Evolutionary conservation across 2,329 filamentous ascomycete species (phyloP), one percentile per base, ranked within the genome.

Genomic region (Dothideomycetes sp.): DNA sequence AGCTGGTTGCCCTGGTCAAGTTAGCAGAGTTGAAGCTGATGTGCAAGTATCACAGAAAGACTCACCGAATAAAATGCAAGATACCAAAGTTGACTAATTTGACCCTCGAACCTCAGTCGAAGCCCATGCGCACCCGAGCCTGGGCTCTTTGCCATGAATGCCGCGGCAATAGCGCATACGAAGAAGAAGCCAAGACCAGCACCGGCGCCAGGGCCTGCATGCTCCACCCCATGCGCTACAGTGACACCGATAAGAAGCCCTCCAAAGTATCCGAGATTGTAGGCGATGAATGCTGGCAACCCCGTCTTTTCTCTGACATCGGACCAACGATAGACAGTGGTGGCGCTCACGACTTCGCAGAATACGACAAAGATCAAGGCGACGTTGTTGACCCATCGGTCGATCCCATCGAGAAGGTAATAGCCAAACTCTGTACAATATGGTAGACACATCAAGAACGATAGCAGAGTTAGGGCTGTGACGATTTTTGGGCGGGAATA

Each of bases 401-500:
- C 73, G 11, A 76, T 63, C 1, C 70, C 73, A 18, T 69, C 65
- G 2, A 76, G 61, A 0, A 76, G 62, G 43, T 73, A 69, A 51
- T 70, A 75, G 4, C 73, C 73, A 25, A 76, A 74, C 41, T 74
- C 63, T 0, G 73, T 75, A 53, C 72, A 74, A 51, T 74, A 77
- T 0, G 70, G 70, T 8, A 76, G 52, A 19, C 68, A 75, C 49
- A 75, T 57, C 11, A 74, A 60, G 48, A 76, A 74, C 0, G 67
- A 74, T 11, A 69, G 12, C 1, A 73, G 32, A 0, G 68, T 69
- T 11, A 75, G 53, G 0, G 44, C 52, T 0, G 70, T 74, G 25
- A 74, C 72, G 7, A 76, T 65, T 24, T 61, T 49, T 1, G 64
- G 65, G 13, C 70, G 62, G 2, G 66, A 68, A 11, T 58, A 51